Conservation (phyloP, 2,329 filamentous ascomycete genomes). For the Penicillium olsonii region DNA sequence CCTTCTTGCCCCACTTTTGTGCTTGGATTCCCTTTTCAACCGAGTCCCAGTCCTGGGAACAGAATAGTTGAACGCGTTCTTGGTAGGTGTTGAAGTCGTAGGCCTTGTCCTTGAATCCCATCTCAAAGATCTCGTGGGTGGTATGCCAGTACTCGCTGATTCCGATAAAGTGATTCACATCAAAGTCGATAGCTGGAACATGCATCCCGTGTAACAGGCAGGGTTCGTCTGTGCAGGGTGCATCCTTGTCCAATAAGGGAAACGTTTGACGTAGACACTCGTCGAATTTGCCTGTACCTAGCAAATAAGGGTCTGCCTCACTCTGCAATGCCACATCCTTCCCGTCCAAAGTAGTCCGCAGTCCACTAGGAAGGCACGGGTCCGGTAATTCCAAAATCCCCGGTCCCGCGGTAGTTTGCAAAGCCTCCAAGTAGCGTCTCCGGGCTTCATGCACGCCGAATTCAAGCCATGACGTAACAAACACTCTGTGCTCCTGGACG, state of each 20-base stretch:
- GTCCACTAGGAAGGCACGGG: conserved; percentile 80
- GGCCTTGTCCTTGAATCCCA: conserved; percentile 71
- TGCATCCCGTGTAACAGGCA: conserved; percentile 90
- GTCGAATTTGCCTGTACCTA: conserved; percentile 85
- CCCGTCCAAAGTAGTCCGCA: conserved; percentile 74
- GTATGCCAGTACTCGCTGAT: conserved; percentile 99
- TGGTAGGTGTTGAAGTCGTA: conserved; percentile 94
- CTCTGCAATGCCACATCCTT: conserved; percentile 50
- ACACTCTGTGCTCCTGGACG: conserved; percentile 79
- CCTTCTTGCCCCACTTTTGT: conserved; percentile 73
- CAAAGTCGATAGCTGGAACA: conserved; percentile 93
- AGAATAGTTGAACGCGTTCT: conserved; percentile 79
- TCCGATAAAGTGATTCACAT: conserved; percentile 95
- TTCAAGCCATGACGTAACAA: conserved; percentile 94
- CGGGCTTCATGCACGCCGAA: conserved; percentile 96
- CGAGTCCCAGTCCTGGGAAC: conserved; percentile 75
- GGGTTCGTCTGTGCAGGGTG: conserved; percentile 76
- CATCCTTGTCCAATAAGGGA: conserved; percentile 86
- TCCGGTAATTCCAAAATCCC: conserved; percentile 73
- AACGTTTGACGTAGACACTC: conserved; percentile 81
- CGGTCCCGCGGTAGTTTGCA: conserved; percentile 68
- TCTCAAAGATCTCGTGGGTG: conserved; percentile 88
- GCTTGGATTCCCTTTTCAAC: conserved; percentile 68
- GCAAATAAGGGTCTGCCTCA: conserved; percentile 54
- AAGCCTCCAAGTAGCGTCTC: conserved; percentile 74